These are phyloP conservation scores for Ogataea haglerorum DNA, from an alignment of 805 yeast genomes.

Conservation along the genomic window DNA sequence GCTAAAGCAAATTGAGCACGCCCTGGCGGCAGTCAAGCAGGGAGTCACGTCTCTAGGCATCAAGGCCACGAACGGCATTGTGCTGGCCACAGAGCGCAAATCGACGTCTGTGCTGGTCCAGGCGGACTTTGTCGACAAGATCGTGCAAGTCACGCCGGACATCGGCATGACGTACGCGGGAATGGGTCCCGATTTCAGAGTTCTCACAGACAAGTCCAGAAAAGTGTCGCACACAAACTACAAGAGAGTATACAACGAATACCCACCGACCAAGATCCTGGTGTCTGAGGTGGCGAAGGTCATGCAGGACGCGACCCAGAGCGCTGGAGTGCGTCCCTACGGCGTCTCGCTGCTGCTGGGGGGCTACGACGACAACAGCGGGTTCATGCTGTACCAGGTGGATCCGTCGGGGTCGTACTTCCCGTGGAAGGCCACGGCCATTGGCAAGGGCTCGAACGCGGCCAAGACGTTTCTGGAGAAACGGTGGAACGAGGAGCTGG, in stretches of 20 bases:
- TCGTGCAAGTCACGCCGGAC: conserved; percentile 85
- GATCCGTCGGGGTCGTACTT: conserved; percentile 97
- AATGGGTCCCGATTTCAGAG: conserved; percentile 98
- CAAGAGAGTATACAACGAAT: conserved; percentile 90
- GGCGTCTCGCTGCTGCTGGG: conserved; percentile 95
- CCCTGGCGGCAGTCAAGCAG: conserved; percentile 93
- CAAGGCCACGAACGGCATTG: conserved; percentile 90
- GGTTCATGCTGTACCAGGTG: conserved; percentile 86
- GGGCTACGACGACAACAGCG: conserved; percentile 73
- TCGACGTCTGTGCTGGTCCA: conserved; percentile 75
- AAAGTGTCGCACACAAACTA: conserved; percentile 90
- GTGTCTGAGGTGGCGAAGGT: conserved; percentile 94
- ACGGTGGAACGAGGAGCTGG: conserved; percentile 97
- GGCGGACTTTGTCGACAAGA: conserved; percentile 70
- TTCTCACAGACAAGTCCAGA: conserved; percentile 88
- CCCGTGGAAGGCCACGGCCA: conserved; percentile 99
- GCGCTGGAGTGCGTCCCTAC: conserved; percentile 98
- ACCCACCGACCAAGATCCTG: conserved; percentile 92
- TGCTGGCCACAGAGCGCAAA: conserved; percentile 94
- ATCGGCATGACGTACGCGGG: conserved; percentile 97
- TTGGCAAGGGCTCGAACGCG: conserved; percentile 93
- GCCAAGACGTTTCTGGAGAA: conserved; percentile 97
- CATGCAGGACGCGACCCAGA: conserved; percentile 98
- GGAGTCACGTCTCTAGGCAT: conserved; percentile 97
- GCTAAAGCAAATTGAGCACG: conserved; percentile 96